Evolutionary conservation across 768 basidiomycete species (phyloP), one percentile per base, ranked within the genome.

Genomic region (Suillus americanus): DNA sequence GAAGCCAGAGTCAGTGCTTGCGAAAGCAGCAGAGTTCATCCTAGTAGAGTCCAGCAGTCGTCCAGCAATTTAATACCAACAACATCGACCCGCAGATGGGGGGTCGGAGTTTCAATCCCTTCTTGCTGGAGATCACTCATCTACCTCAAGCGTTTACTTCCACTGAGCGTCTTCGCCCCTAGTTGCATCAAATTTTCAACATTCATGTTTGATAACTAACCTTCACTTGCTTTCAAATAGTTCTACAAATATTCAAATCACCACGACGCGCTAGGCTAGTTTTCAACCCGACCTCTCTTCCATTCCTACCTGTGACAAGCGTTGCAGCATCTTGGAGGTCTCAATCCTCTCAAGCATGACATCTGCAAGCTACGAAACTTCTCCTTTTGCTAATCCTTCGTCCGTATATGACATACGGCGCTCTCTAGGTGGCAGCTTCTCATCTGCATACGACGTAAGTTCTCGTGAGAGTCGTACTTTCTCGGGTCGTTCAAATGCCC

Each of bases 71-170:
- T 38, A n/a, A 23, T 46, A 13, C 25, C 41, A 57, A 23, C 33
- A 20, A 41, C 57, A 20, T 40, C 53, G 63, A 45, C 45, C 63
- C 38, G 61, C 63, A 64, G 25, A 28, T 62, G 60, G 61, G 57
- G 59, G 57, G 63, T 64, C 75, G 76, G 75, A 78, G 75, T 76
- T 78, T 73, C 33, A 76, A 76, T 71, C 66, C 65, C 20, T 37
- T 59, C 55, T 59, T 41, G 55, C 55, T 62, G 3, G 53, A 59
- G 62, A 55, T 59, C 62, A 60, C 62, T 54, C 61, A 59, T 76
- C 74, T 75, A 63, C 67, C 64, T 61, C 63, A 61, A 61, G 37
- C 57, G 20, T 59, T 57, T 57, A 28, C 37, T 57, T 57, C 23
- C 16, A 57, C 56, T 59, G 57, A 59, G 57, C 28, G 57, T 41